Percentiles rank a stretch among this genome's conserved stretches.
Conservation (phyloP, 2,329 filamentous ascomycete genomes). For the Aspergillus flavus region DNA sequence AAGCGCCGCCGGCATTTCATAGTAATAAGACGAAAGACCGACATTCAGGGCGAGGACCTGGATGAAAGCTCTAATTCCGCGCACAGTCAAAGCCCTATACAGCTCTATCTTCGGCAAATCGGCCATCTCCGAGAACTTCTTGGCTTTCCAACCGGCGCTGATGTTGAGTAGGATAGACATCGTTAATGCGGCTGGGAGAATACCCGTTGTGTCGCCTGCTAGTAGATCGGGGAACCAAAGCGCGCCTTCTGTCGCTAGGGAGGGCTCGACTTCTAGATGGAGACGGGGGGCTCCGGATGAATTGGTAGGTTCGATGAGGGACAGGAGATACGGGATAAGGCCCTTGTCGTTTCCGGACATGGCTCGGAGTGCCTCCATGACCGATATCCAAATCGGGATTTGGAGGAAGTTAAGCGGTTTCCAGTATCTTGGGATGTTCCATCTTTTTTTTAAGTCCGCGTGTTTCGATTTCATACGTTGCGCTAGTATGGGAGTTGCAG, state of each 20-base stretch:
- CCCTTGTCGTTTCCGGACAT: conserved; percentile 50
- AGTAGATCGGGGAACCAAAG: conserved; percentile 64
- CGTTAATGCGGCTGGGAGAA: conserved; percentile 54
- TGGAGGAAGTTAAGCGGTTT: conserved; percentile 40
- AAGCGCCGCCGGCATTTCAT: conserved; percentile 48
- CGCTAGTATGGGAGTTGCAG: conserved; percentile 17
- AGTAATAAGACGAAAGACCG: conserved; percentile 33
- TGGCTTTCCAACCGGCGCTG: conserved; percentile 31
- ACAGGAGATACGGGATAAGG: conserved; percentile 42
- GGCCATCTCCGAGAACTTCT: conserved; percentile 22
- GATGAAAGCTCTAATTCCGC: conserved; percentile 33
- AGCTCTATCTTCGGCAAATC: conserved; percentile 32
- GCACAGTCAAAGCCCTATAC: conserved; percentile 25
- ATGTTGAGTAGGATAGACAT: conserved; percentile 54
- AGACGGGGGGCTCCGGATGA: conserved; percentile 23
- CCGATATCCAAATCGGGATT: conserved; percentile 49
- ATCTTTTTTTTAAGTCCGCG: conserved; percentile 36
- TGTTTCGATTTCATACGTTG: conserved; percentile 29
- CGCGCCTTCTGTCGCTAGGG: conserved; percentile 58
- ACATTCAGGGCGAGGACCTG: conserved; percentile 44
- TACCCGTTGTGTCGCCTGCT: conserved; percentile 53
- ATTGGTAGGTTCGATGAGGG: conserved; percentile 22
- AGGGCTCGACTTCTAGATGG: conserved; percentile 46
- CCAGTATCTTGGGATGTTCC: conserved; percentile 38
- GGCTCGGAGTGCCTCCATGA: conserved; percentile 51